Evolutionary conservation across 371 early-diverging fungal genomes (phyloP).

Genomic region (Umbelopsis sp.): DNA sequence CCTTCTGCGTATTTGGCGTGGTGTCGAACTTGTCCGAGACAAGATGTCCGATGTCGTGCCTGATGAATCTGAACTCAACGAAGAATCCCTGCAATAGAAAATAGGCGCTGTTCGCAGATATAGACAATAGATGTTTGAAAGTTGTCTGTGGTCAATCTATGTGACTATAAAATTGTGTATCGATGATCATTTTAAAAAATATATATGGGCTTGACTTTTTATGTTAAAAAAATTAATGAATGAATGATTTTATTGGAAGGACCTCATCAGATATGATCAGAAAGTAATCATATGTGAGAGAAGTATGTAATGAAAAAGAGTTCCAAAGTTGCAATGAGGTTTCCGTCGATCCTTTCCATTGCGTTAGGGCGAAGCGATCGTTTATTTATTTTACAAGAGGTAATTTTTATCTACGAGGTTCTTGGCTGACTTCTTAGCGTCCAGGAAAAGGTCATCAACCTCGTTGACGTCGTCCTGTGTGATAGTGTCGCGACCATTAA

Average conservation of each 20-base stretch:
- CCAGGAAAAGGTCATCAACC: constrained; percentile 84
- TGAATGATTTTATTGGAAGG: neutral
- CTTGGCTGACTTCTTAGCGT: constrained; percentile 87
- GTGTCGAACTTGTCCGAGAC: constrained; percentile 49
- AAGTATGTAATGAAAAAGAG: neutral
- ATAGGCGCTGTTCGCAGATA: neutral
- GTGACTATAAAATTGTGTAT: neutral
- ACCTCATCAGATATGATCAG: neutral
- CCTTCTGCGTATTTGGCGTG: constrained; percentile 51
- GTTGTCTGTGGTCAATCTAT: neutral
- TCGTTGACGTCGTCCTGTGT: constrained; percentile 85
- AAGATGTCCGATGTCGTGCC: constrained; percentile 38
- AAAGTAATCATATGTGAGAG: neutral
- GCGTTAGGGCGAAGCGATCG: neutral
- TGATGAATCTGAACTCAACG: constrained; percentile 32
- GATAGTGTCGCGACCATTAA: constrained; percentile 82
- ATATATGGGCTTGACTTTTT: neutral
- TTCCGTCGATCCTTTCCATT: neutral
- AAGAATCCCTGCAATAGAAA: neutral
- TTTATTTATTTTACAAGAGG: constrained; percentile 14
- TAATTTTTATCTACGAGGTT: constrained; percentile 48
- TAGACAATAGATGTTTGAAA: too few relatives aligned
- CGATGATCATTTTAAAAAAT: too few relatives aligned
- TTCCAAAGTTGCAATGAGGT: too few relatives aligned
- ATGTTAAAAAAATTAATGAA: constrained; percentile 10